Conservation (phyloP, 805 yeast species). For the Groenewaldozyma salmanticensis region DNA sequence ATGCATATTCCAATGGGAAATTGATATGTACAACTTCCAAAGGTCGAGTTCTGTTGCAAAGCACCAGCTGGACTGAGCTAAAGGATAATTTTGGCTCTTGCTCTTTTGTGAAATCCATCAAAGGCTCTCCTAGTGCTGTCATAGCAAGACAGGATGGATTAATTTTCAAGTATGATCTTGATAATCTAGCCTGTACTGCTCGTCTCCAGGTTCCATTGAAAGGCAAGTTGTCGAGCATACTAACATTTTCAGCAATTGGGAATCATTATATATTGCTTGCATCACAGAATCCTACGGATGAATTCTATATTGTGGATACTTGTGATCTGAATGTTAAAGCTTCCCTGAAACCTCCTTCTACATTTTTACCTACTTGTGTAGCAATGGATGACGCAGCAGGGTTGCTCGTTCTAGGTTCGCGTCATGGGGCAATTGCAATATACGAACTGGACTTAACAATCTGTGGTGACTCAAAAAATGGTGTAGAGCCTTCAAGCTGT, state of each 20-base stretch:
- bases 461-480: background rate
- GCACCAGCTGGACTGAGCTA: constrained; percentile 8
- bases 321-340: constrained; percentile 19
- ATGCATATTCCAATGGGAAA: constrained; percentile 38
- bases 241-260: constrained; percentile 10
- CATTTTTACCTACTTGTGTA: constrained; percentile 53
- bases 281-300: constrained; percentile 57
- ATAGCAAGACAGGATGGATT: constrained; percentile 27
- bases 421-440: constrained; percentile 56
- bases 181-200: constrained; percentile 16
- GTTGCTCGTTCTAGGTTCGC: constrained; percentile 54
- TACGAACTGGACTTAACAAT: constrained; percentile 35
- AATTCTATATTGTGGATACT: constrained; percentile 37
- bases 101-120: constrained; percentile 28
- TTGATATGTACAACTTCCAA: constrained; percentile 47
- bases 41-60: constrained; percentile 40
- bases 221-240: constrained; percentile 26
- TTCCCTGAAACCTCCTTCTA: constrained; percentile 28
- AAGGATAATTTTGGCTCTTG: constrained; percentile 12
- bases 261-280: constrained; percentile 37
- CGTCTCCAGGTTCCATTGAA: constrained; percentile 24
- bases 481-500: constrained; percentile 5
- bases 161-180: constrained; percentile 7
- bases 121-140: constrained; percentile 35
- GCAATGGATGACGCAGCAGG: constrained; percentile 30